Evolutionary conservation across 225 moss, liverwort and hornwort species (phyloP).

Genomic region (Pleurozium schreberi): DNA sequence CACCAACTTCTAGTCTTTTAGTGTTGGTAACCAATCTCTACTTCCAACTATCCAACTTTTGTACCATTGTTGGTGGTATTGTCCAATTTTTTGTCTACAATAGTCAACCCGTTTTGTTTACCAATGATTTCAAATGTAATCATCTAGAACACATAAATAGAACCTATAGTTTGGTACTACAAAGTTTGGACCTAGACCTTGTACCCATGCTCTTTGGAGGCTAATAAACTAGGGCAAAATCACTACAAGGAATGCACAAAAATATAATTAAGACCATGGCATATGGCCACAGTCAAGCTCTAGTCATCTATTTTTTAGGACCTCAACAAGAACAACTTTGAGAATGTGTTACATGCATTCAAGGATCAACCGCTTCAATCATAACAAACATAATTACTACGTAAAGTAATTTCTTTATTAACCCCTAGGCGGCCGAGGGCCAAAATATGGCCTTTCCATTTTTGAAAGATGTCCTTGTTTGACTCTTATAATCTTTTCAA

Average conservation of each 20-base stretch:
- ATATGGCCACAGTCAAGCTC: background rate
- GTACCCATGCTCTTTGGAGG: accelerated
- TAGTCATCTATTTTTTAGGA: background rate
- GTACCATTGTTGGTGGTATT: accelerated
- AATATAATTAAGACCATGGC: too few species aligned
- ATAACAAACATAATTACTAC: background rate
- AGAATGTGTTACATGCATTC: background rate
- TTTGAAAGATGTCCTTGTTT: too few species aligned
- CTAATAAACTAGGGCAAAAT: background rate
- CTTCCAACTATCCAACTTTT: background rate
- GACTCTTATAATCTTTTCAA: too few species aligned
- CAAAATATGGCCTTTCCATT: too few species aligned
- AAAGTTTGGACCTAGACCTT: background rate
- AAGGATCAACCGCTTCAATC: background rate
- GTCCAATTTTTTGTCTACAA: background rate
- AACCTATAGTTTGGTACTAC: too few species aligned
- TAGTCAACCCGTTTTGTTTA: too few species aligned
- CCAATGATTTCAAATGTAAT: background rate
- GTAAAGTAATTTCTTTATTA: background rate
- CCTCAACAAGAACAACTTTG: background rate
- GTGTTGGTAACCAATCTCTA: background rate
- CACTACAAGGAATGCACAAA: background rate
- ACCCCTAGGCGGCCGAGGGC: too few species aligned
- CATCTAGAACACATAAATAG: background rate
- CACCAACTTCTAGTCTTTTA: background rate